phyloP scores from a whole-genome alignment of 164 flowering plant species.

The Umbilicus rupestris region DNA sequence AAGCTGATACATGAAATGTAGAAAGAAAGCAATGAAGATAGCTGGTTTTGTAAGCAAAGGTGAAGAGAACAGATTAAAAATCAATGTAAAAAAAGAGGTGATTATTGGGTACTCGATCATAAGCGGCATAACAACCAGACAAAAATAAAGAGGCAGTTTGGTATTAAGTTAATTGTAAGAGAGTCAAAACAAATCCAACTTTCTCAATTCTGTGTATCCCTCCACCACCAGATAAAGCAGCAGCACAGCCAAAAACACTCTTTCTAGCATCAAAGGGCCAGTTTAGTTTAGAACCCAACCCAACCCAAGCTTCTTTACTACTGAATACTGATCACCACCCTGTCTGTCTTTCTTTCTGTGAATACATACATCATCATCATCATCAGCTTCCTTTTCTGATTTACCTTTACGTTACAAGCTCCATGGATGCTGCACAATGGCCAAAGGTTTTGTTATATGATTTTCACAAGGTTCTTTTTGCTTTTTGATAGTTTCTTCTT shows the following conservation, averaged over 20 bases:
- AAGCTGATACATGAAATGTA: background rate
- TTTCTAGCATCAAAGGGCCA: constrained; percentile 1
- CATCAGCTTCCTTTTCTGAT: background rate
- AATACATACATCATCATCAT: too few relatives aligned
- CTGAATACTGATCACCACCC: background rate
- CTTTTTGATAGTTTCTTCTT: background rate
- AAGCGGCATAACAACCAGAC: background rate
- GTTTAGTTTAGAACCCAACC: too few relatives aligned
- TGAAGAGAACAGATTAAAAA: background rate
- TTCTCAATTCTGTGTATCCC: background rate
- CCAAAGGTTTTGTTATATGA: constrained; percentile 1
- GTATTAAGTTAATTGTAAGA: constrained; percentile 4
- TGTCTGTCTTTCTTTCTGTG: background rate
- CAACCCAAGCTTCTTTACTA: background rate
- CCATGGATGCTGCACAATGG: constrained; percentile 6
- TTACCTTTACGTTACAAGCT: background rate
- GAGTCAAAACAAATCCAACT: constrained; percentile 6
- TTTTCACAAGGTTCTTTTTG: constrained; percentile 4
- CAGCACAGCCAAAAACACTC: constrained; percentile 2
- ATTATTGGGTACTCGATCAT: constrained; percentile 3
- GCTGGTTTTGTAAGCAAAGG: background rate
- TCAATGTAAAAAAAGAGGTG: background rate
- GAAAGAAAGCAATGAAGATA: background rate
- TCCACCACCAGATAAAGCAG: background rate
- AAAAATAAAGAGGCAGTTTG: constrained; percentile 5